Evolutionary conservation across 2,329 filamentous ascomycete genomes (phyloP), one percentile per base, ranked within the genome.

Genomic region (Cercospora sojina): DNA sequence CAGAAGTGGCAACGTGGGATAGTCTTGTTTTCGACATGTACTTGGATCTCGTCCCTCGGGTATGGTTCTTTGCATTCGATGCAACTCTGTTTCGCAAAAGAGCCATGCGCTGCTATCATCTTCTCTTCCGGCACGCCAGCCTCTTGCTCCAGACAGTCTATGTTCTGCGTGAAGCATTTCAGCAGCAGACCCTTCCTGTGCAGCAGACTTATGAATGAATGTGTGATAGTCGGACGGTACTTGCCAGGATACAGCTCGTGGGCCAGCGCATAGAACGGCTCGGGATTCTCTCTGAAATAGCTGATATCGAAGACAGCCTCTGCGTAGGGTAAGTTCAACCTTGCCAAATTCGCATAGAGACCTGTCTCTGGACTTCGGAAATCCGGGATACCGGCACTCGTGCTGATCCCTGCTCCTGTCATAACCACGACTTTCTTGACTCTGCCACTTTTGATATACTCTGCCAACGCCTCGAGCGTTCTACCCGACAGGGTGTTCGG

Each of bases 81-180:
- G 78, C 95, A 99, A 71, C 90, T 86, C 80, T 98, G 94, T 0
- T 86, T 87, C 23, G 94, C 94, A 77, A 98, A 99, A 77, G 92
- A 97, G 55, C 95, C 95, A 78, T 99, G 95, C 0, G 95, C 95
- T 79, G 98, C 94, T 32, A 99, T 85, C 59, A 99, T 93, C 78
- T 86, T 88, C 2, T 94, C 88, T 0, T 82, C 84, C 0, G 93
- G 91, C 0, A 99, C 88, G 27, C 95, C 95, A 12, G 94, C 95
- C 71, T 87, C 85, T 23, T 93, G 87, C 80, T 99, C 95, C 12
- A 99, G 85, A 74, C 93, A 97, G 80, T 99, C 95, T 72, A 99
- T 98, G 76, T 99, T 99, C 77, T 99, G 95, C 0, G 95, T 97
- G 79, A 98, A 99, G 62, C 95, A 86, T 83, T 93, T 95, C 71